A percentile compares a stretch with the other conserved stretches of the same genome.
Conservation (phyloP, 2,329 filamentous ascomycete genomes). For the Blumeriella jaapii region DNA sequence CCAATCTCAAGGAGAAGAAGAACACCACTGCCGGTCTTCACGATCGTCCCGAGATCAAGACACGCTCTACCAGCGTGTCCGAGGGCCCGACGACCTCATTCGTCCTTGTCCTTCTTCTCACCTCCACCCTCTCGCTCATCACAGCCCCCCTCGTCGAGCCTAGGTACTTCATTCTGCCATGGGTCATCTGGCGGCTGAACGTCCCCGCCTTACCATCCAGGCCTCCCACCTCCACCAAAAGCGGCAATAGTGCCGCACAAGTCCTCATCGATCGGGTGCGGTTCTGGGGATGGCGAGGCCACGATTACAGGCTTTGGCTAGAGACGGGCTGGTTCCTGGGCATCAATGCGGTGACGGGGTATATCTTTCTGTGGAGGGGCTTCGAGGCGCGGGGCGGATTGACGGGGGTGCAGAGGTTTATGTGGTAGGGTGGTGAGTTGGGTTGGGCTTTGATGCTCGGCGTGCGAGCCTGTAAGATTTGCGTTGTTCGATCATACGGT, state of each 20-base stretch:
- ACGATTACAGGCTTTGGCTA: slow-evolving; percentile 32
- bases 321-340: slow-evolving; percentile 60
- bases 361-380: slow-evolving; percentile 56
- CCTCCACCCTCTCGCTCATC: slow-evolving; percentile 67
- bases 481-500: too few species aligned
- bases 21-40: not conserved
- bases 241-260: not conserved
- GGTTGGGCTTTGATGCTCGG: too few species aligned
- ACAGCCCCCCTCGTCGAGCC: slow-evolving; percentile 91
- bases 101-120: slow-evolving; percentile 46
- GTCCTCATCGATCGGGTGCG: not conserved
- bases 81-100: slow-evolving; percentile 36
- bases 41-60: not conserved
- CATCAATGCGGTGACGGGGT: slow-evolving; percentile 56
- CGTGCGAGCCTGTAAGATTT: too few species aligned
- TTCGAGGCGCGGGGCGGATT: slow-evolving; percentile 47
- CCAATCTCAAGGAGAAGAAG: slow-evolving; percentile 11
- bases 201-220: slow-evolving; percentile 55
- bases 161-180: slow-evolving; percentile 90
- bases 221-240: slow-evolving; percentile 16
- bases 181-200: slow-evolving; percentile 83
- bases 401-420: slow-evolving; percentile 60
- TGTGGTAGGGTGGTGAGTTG: too few species aligned
- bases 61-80: slow-evolving; percentile 4
- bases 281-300: slow-evolving; percentile 8